Conservation (phyloP, 2,329 filamentous ascomycete genomes). For the Penicillium hesseltinei region DNA sequence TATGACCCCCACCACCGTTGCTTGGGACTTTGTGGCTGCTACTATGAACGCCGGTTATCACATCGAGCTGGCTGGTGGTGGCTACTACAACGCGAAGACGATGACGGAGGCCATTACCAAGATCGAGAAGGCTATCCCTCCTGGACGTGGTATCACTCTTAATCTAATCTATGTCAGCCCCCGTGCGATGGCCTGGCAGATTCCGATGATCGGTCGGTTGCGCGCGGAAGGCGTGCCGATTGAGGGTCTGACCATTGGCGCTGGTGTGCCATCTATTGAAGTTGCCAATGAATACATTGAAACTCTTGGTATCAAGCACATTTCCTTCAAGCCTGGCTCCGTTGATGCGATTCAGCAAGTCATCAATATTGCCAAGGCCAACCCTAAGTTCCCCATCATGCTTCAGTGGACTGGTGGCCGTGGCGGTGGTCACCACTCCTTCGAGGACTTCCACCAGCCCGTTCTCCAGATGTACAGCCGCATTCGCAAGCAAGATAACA, state of each 20-base stretch:
- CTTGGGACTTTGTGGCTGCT: constrained; percentile 63
- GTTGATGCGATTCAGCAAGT: constrained; percentile 83
- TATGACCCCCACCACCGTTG: constrained; percentile 88
- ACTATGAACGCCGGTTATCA: constrained; percentile 52
- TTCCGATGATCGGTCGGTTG: constrained; percentile 50
- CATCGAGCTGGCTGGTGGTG: constrained; percentile 51
- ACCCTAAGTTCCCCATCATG: constrained; percentile 87
- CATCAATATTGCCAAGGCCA: constrained; percentile 91
- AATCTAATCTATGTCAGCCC: constrained; percentile 57
- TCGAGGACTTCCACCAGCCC: constrained; percentile 91
- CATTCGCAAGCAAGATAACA: constrained; percentile 80
- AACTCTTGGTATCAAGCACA: constrained; percentile 88
- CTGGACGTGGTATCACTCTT: constrained; percentile 55
- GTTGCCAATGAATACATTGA: constrained; percentile 92
- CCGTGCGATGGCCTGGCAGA: constrained; percentile 54
- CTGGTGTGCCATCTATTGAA: constrained; percentile 89
- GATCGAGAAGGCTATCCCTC: constrained; percentile 79
- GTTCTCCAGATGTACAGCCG: constrained; percentile 88
- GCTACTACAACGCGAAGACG: constrained; percentile 64
- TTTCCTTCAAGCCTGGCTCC: constrained; percentile 90
- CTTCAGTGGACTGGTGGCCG: constrained; percentile 94
- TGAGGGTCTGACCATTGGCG: constrained; percentile 87
- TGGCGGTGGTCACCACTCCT: constrained; percentile 91
- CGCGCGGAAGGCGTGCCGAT: constrained; percentile 84
- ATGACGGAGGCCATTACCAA: constrained; percentile 82